Conservation (phyloP, 352 stramenopile genomes). For the Peronosclerospora sorghi region DNA sequence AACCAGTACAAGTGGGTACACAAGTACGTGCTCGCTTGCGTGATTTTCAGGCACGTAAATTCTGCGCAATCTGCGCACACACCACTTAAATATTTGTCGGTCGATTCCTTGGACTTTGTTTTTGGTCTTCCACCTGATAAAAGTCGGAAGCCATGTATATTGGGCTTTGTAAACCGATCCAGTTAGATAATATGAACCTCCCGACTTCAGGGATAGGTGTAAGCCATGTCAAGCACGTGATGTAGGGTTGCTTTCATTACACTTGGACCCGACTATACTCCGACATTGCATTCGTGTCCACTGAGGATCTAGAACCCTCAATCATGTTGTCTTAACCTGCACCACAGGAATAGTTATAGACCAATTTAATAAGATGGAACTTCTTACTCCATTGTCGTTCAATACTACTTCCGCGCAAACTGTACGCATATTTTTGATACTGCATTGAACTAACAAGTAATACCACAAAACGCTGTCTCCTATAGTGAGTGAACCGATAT, state of each 20-base stretch:
- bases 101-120: neutral
- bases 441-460: neutral
- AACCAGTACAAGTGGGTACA: constrained; percentile 1
- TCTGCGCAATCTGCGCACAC: neutral
- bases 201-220: too few relatives aligned
- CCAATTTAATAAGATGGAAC: too few relatives aligned
- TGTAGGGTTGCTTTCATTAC: too few relatives aligned
- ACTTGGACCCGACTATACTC: too few relatives aligned
- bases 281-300: too few relatives aligned
- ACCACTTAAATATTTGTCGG: neutral
- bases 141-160: neutral
- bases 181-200: too few relatives aligned
- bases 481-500: neutral
- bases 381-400: neutral
- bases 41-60: neutral
- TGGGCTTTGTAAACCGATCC: neutral
- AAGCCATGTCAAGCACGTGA: too few relatives aligned
- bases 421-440: too few relatives aligned
- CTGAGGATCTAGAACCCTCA: too few relatives aligned
- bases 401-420: neutral
- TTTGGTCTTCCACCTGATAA: neutral
- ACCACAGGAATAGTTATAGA: too few relatives aligned
- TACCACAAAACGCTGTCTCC: neutral
- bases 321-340: too few relatives aligned
- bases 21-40: neutral